Percentiles rank a stretch among this genome's conserved stretches.
These are phyloP conservation scores for Daedaleopsis nitida DNA, from an alignment of 768 basidiomycete genomes.

Conservation along the genomic window DNA sequence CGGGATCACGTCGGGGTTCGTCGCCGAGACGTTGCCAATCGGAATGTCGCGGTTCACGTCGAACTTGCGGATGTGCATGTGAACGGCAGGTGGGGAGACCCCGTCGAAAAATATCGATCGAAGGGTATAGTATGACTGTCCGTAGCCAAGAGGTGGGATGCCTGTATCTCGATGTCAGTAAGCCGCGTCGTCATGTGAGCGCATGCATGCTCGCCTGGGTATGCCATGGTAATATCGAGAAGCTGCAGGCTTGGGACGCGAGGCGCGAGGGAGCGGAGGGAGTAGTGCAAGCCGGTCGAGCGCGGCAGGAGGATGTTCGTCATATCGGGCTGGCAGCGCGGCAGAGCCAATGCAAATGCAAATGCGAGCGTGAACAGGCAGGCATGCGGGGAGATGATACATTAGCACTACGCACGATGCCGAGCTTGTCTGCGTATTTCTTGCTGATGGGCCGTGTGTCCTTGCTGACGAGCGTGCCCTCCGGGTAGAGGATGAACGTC, in stretches of 20 bases:
- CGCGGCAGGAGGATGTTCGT: slow-evolving; percentile 83
- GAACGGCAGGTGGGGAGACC: slow-evolving; percentile 80
- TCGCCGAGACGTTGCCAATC: slow-evolving; percentile 57
- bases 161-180: slow-evolving; percentile 43
- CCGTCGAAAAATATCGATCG: slow-evolving; percentile 84
- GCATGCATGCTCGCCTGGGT: slow-evolving; percentile 67
- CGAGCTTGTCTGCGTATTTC: slow-evolving; percentile 86
- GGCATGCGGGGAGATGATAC: neutral
- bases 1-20: slow-evolving; percentile 35
- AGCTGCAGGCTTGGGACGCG: slow-evolving; percentile 76
- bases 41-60: slow-evolving; percentile 68
- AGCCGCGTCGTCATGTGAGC: neutral
- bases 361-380: neutral
- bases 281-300: slow-evolving; percentile 88
- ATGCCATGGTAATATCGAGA: slow-evolving; percentile 90
- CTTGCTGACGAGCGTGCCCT: slow-evolving; percentile 91
- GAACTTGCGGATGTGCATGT: slow-evolving; percentile 85
- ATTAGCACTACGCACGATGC: slow-evolving; percentile 63
- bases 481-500: slow-evolving; percentile 88
- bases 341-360: neutral
- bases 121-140: slow-evolving; percentile 88
- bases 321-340: slow-evolving; percentile 65
- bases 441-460: slow-evolving; percentile 84
- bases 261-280: slow-evolving; percentile 77
- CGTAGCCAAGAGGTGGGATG: slow-evolving; percentile 77